Evolutionary conservation across 768 basidiomycete species (phyloP).

Genomic region (Daedalea quercina): DNA sequence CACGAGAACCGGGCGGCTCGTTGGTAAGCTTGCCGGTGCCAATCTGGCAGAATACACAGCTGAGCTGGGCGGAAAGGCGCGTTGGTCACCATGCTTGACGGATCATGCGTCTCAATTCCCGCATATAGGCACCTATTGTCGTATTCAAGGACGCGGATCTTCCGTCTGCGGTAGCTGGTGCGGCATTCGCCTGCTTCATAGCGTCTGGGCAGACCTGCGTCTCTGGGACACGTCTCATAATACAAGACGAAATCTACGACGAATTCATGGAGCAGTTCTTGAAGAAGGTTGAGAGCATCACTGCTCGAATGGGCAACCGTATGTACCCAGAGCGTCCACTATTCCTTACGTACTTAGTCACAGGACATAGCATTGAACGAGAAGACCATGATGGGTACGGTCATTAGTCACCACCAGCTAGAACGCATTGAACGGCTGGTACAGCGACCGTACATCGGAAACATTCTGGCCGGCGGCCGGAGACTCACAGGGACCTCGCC

Average conservation of each 20-base stretch:
- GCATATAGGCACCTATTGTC: slow-evolving; percentile 63
- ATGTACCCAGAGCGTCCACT: slow-evolving; percentile 4
- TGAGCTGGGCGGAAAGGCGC: slow-evolving; percentile 80
- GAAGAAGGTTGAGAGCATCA: slow-evolving; percentile 56
- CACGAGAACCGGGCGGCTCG: slow-evolving; percentile 64
- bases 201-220: slow-evolving; percentile 89
- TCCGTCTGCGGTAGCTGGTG: slow-evolving; percentile 70
- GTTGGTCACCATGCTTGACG: slow-evolving; percentile 1
- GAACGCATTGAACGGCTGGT: slow-evolving; percentile 54
- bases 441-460: slow-evolving; percentile 37
- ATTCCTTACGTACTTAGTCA: background rate
- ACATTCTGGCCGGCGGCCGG: slow-evolving; percentile 55
- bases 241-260: slow-evolving; percentile 67
- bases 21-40: slow-evolving; percentile 67
- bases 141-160: slow-evolving; percentile 77
- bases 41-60: slow-evolving; percentile 77
- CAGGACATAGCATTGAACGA: slow-evolving; percentile 53
- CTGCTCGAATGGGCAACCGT: slow-evolving; percentile 74
- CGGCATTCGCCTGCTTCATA: slow-evolving; percentile 77
- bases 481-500: slow-evolving; percentile 55
- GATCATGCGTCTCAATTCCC: background rate
- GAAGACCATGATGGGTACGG: slow-evolving; percentile 69
- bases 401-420: slow-evolving; percentile 65
- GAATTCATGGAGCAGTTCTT: slow-evolving; percentile 57
- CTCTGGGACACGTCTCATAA: slow-evolving; percentile 79